These are phyloP conservation scores for Hippophae tibetana DNA, from an alignment of 306 rosid genomes.

Conservation along the genomic window DNA sequence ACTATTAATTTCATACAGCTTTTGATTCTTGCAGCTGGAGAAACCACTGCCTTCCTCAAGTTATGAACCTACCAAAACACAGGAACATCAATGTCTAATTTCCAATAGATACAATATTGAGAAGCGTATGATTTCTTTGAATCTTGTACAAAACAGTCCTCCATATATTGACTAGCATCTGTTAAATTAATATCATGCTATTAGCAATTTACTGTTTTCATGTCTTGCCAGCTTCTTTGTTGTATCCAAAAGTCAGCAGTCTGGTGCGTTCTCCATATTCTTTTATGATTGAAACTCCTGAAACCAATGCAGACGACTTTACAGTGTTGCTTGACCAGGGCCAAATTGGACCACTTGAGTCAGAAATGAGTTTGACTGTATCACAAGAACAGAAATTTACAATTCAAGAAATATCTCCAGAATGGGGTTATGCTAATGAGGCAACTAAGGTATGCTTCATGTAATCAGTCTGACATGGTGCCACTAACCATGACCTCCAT, in stretches of 20 bases:
- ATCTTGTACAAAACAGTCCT: slow-evolving; percentile 7
- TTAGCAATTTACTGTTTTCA: slow-evolving; percentile 17
- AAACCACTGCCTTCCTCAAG: slow-evolving; percentile 21
- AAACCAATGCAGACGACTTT: slow-evolving; percentile 30
- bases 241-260: slow-evolving; percentile 25
- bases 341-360: slow-evolving; percentile 34
- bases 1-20: background rate
- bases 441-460: slow-evolving; percentile 54
- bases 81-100: slow-evolving; percentile 39
- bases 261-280: slow-evolving; percentile 32
- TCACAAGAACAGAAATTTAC: slow-evolving; percentile 64
- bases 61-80: slow-evolving; percentile 30
- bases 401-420: slow-evolving; percentile 70
- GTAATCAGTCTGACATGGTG: slow-evolving; percentile 3
- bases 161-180: slow-evolving; percentile 4
- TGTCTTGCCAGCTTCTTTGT: slow-evolving; percentile 39
- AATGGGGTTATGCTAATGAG: slow-evolving; percentile 66
- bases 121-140: slow-evolving; percentile 34
- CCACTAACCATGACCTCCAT: slow-evolving; percentile 5
- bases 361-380: slow-evolving; percentile 41
- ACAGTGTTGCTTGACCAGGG: slow-evolving; percentile 35
- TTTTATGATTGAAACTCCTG: slow-evolving; percentile 27
- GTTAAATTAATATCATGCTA: slow-evolving; percentile 17
- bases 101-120: slow-evolving; percentile 26
- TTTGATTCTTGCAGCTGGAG: slow-evolving; percentile 40